Conservation (phyloP, 2,329 filamentous ascomycete genomes). For the Penicillium occitanis region DNA sequence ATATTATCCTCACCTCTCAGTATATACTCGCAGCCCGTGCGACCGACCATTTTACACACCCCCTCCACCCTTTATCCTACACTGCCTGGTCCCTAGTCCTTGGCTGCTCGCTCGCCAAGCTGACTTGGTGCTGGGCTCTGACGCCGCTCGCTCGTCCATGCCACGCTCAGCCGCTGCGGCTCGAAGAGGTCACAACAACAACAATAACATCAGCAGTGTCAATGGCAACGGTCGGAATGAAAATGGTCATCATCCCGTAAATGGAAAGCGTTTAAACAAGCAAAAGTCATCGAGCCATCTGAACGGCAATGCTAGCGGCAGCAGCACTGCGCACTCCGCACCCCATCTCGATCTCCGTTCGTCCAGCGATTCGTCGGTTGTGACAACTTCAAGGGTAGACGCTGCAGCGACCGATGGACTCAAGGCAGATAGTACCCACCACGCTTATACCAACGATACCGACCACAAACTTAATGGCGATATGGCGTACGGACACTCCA, state of each 20-base stretch:
- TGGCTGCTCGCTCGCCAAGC: conserved; percentile 50
- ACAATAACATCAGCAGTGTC: conserved; percentile 48
- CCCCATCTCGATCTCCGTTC: conserved; percentile 45
- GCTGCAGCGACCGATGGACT: conserved; percentile 30
- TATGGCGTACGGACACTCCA: conserved; percentile 38
- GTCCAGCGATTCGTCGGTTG: conserved; percentile 36
- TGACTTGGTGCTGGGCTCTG: conserved; percentile 45
- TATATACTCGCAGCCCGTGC: conserved; percentile 8
- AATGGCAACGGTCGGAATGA: conserved; percentile 70
- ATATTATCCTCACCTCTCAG: conserved; percentile 11
- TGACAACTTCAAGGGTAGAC: conserved; percentile 30
- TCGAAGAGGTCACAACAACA: conserved; percentile 59
- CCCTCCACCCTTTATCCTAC: neutral
- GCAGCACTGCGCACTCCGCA: conserved; percentile 39
- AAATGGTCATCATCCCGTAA: conserved; percentile 80
- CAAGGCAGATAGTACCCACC: conserved; percentile 38
- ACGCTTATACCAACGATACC: conserved; percentile 37
- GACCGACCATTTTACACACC: neutral
- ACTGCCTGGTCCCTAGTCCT: conserved; percentile 46
- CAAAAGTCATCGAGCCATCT: conserved; percentile 58
- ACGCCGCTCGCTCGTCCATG: conserved; percentile 48
- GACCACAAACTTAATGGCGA: conserved; percentile 36
- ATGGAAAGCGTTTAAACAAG: conserved; percentile 66
- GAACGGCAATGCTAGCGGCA: conserved; percentile 51
- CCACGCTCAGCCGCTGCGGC: conserved; percentile 50